These are phyloP conservation scores for Macrolepiota dolichaula DNA, from an alignment of 768 basidiomycete species.

Conservation along the genomic window DNA sequence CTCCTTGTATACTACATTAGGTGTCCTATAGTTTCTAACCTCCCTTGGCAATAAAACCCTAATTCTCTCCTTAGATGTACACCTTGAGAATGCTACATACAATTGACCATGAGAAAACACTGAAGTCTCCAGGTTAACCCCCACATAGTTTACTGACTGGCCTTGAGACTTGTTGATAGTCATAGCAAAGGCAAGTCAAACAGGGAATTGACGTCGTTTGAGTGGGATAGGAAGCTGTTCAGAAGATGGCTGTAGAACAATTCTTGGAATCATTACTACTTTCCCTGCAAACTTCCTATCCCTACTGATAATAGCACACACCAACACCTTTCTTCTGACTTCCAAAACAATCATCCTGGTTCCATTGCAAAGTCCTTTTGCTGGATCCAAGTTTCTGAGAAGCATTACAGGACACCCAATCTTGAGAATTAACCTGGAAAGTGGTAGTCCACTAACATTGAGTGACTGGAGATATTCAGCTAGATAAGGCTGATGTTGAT, in stretches of 20 bases:
- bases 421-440: background rate
- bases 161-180: conserved; percentile 23
- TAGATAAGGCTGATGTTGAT: background rate
- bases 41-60: conserved; percentile 20
- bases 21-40: background rate
- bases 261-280: too few relatives aligned
- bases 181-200: too few relatives aligned
- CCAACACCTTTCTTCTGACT: conserved; percentile 18
- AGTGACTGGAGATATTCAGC: background rate
- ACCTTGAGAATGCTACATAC: conserved; percentile 33
- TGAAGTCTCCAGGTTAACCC: conserved; percentile 26
- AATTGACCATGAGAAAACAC: conserved; percentile 38
- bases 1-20: background rate
- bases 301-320: conserved; percentile 32
- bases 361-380: conserved; percentile 27
- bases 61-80: conserved; percentile 20
- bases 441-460: background rate
- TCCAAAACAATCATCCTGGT: conserved; percentile 22
- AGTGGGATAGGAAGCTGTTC: too few relatives aligned
- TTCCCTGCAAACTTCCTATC: too few relatives aligned
- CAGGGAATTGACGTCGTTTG: too few relatives aligned
- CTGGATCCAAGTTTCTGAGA: conserved; percentile 25
- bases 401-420: conserved; percentile 25
- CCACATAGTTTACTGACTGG: conserved; percentile 28
- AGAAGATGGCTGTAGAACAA: too few relatives aligned